phyloP scores from a whole-genome alignment of 192 early-diverging fungal species.

The Dissophora ornata region DNA sequence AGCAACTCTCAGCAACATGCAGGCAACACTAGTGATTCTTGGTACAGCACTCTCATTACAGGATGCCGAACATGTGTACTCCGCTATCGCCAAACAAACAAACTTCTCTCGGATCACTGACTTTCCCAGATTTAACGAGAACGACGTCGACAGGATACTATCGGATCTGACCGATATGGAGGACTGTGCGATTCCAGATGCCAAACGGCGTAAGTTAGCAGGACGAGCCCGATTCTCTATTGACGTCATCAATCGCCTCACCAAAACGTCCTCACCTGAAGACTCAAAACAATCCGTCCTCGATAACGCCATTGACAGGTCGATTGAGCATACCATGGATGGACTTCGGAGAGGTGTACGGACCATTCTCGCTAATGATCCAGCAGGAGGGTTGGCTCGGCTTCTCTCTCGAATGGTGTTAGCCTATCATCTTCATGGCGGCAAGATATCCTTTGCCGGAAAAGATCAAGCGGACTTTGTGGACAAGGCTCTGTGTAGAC shows the following conservation, averaged over 20 bases:
- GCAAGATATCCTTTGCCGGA: slow-evolving; percentile 18
- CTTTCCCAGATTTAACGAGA: not conserved
- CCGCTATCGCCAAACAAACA: not conserved
- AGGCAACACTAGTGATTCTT: slow-evolving; percentile 40
- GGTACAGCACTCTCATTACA: slow-evolving; percentile 37
- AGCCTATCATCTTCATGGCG: slow-evolving; percentile 13
- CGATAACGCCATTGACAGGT: slow-evolving; percentile 16
- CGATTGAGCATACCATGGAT: slow-evolving; percentile 8
- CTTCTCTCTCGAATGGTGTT: slow-evolving; percentile 43
- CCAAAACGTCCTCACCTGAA: not conserved
- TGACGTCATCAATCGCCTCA: slow-evolving; percentile 10
- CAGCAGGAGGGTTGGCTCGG: not conserved
- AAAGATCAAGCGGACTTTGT: not conserved
- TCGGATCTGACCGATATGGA: slow-evolving; percentile 8
- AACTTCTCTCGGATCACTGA: slow-evolving; percentile 1
- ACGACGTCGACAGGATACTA: slow-evolving; percentile 1
- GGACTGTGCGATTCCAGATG: not conserved
- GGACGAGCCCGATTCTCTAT: slow-evolving; percentile 24
- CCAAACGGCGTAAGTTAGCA: slow-evolving; percentile 13
- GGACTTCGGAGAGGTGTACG: not conserved
- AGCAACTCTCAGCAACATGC: slow-evolving; percentile 15
- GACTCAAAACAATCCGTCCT: slow-evolving; percentile 21
- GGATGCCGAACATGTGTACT: slow-evolving; percentile 19
- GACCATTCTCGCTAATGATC: slow-evolving; percentile 1
- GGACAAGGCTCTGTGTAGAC: not conserved